A percentile compares a stretch with the other conserved stretches of the same genome.
These are phyloP conservation scores for Penicillium arizonense DNA, from an alignment of 495 filamentous ascomycete genomes.

Conservation along the genomic window DNA sequence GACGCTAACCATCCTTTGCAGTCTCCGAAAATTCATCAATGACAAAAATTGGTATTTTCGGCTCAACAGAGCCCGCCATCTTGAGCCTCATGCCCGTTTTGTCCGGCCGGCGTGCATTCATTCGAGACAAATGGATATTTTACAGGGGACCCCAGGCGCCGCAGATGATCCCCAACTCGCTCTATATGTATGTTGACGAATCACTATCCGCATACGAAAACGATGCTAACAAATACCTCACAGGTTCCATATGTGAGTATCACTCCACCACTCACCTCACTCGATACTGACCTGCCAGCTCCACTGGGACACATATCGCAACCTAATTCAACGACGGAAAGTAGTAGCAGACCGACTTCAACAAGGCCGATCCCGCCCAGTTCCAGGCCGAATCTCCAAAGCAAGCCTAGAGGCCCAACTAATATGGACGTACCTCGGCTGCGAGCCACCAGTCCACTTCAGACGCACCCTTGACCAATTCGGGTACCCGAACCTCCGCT, in stretches of 20 bases:
- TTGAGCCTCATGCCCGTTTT: conserved; percentile 46
- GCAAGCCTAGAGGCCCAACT: conserved; percentile 57
- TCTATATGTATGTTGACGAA: conserved; percentile 38
- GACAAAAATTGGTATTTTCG: conserved; percentile 45
- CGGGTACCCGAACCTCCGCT: conserved; percentile 61
- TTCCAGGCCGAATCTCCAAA: conserved; percentile 51
- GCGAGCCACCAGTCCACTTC: conserved; percentile 62
- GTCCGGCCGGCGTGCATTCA: conserved; percentile 39
- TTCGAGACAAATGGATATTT: conserved; percentile 30
- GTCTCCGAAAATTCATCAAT: conserved; percentile 51
- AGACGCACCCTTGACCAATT: conserved; percentile 66
- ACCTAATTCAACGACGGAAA: conserved; percentile 57
- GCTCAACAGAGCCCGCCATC: conserved; percentile 46
- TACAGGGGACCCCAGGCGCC: conserved; percentile 17
- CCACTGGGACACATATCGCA: conserved; percentile 65
- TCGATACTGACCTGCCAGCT: conserved; percentile 41
- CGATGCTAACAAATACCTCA: neutral
- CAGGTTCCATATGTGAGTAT: conserved; percentile 17
- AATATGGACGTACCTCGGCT: conserved; percentile 64
- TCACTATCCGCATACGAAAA: neutral
- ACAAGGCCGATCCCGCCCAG: conserved; percentile 58
- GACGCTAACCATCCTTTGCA: conserved; percentile 9
- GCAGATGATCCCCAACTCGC: conserved; percentile 34
- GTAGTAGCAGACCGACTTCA: conserved; percentile 52
- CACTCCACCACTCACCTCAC: neutral